Base-by-base conservation (phyloP, 176 grass and related monocot genomes). In the Thalia dealbata region DNA sequence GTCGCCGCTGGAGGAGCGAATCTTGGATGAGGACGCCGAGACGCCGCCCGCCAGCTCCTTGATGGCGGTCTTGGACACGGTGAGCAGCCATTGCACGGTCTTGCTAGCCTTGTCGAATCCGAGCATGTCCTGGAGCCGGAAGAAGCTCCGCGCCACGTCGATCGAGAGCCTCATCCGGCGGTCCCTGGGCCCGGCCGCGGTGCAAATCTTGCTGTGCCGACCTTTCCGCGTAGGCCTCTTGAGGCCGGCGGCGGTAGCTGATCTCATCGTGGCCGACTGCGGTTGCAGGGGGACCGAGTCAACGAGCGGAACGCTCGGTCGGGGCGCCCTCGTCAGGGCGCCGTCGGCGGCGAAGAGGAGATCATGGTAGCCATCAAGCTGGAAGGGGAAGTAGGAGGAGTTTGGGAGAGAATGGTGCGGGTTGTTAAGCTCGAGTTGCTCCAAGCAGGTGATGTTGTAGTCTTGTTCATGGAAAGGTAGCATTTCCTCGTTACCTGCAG, bases 41-140 rank as follows among this genome's bases (percentile, higher is more conserved):
- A 27, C 14, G 38, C 18, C 59, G 64, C 73, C 71, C 29, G 81
- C 83, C 66, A 96, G 64, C 75, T 92, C 84, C 66, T 72, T 73
- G 70, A 96, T 96, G 71, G 93, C 89, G 18, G 84, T 45, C 64
- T 92, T 90, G 41, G 93, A 88, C 81, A 75, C 79, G 78, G 84
- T 76, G 66, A 96, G 89, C 68, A 96, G 87, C 93, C 93, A 96
- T 76, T 92, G 85, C 64, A 96, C 84, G 41, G 93, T 96, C 80
- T 96, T 96, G 89, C 93, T 96, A 23, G 93, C 87, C 78, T 92
- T 96, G 78, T 96, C 93, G 74, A 88, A 96, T 35, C 93, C 85
- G 59, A 96, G 88, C 87, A 82, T 79, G 78, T 96, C 93, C 83
- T 96, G 93, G 9, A 96, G 82, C 59, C 81, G 84, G 64, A 96